Base-by-base conservation (phyloP, 2,329 filamentous ascomycete species). In the Pseudogymnoascus sp. region DNA sequence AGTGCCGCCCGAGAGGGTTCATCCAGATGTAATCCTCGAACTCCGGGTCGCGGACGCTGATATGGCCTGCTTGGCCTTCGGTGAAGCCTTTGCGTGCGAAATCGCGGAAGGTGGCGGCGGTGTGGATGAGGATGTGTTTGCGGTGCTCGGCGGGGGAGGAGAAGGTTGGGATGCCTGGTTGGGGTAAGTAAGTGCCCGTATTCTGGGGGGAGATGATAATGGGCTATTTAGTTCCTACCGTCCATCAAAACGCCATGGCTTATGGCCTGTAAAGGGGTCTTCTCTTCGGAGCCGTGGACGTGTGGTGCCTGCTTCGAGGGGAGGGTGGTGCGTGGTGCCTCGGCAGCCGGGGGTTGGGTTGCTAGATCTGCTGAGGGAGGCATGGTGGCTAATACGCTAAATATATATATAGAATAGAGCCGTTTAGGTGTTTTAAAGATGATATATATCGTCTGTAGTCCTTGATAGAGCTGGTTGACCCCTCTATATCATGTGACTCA, bases 21-120 rank as follows among this genome's bases (percentile, higher is more conserved):
- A 88, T 90, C 88, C 88, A 91, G 74, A 88, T 87, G 12, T 79
- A 78, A 65, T 83, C 76, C 0, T 76, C 75, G 67, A 82, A 77
- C 71, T 88, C 84, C 0, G 87, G 86, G 70, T 90, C 87, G 11
- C 86, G 79, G 1, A 89, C 82, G 12, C 78, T 82, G 67, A 90
- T 90, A 72, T 89, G 86, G 0, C 87, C 87, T 28, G 79, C 79
- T 77, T 89, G 87, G 62, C 87, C 87, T 73, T 90, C 87, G 0
- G 83, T 84, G 73, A 84, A 88, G 60, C 84, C 84, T 68, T 84
- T 81, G 56, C 85, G 81, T 1, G 84, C 79, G 72, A 88, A 89
- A 70, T 88, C 80, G 28, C 87, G 84, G 74, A 90, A 90, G 3
- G 84, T 85, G 3, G 82, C 81, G 3, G 86, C 85, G 80, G 88